Percentiles rank a stretch among this genome's conserved stretches.
phyloP scores from a whole-genome alignment of 1,284 basidiomycete genomes.

The Rhodotorula sp. region DNA sequence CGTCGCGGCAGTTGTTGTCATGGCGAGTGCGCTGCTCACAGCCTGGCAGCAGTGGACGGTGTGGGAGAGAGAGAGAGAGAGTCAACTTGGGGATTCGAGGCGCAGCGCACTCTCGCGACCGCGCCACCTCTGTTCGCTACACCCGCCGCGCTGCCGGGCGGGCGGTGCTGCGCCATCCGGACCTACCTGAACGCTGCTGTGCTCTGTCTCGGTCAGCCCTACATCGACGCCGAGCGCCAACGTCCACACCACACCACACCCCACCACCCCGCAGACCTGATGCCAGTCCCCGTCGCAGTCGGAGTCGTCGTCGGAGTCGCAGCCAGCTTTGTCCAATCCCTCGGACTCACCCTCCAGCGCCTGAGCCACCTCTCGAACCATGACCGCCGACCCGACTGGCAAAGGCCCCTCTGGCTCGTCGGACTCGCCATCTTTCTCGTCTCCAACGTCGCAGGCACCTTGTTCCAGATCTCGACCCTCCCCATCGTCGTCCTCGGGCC shows the following conservation, averaged over 20 bases:
- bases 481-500: conserved; percentile 79
- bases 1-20: not conserved
- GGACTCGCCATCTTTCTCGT: conserved; percentile 64
- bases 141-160: too few species aligned
- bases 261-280: too few species aligned
- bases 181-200: too few species aligned
- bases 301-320: conserved; percentile 68
- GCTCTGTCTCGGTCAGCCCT: too few species aligned
- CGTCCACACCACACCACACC: too few species aligned
- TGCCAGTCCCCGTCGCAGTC: not conserved
- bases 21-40: not conserved
- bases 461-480: conserved; percentile 91
- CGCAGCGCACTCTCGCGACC: too few species aligned
- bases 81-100: too few species aligned
- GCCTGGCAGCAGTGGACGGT: too few species aligned
- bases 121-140: too few species aligned
- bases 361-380: conserved; percentile 91
- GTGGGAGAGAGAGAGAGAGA: too few species aligned
- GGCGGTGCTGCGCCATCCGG: too few species aligned
- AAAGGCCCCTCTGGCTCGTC: conserved; percentile 77
- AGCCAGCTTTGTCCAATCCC: conserved; percentile 83
- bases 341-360: conserved; percentile 86
- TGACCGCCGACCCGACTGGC: conserved; percentile 66
- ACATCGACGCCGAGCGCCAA: too few species aligned
- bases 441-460: conserved; percentile 80